A percentile compares a stretch with the other conserved stretches of the same genome.
Conservation (phyloP, 306 rosid genomes). For the Macrotyloma uniflorum region DNA sequence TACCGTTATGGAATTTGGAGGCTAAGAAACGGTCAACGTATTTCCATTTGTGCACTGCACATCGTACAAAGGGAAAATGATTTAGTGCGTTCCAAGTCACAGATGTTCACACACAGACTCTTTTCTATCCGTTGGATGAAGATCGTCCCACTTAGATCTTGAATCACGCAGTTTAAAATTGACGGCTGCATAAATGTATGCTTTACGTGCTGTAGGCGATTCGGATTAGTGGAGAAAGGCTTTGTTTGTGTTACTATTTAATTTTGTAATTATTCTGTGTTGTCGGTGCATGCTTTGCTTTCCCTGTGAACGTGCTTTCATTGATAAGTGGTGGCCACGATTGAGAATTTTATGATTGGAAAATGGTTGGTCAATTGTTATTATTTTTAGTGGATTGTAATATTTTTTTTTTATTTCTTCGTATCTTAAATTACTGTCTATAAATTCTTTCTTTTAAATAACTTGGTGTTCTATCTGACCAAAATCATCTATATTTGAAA, state of each 20-base stretch:
- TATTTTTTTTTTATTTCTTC: background rate
- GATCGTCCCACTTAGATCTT: too few relatives aligned
- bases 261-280: background rate
- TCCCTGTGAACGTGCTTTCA: background rate
- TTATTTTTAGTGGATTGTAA: background rate
- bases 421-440: background rate
- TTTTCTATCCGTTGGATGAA: background rate
- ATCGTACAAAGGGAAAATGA: background rate
- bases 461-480: too few relatives aligned
- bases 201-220: background rate
- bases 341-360: background rate
- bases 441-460: background rate
- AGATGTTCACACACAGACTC: background rate
- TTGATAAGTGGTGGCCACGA: conserved; percentile 25
- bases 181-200: too few relatives aligned
- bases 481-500: too few relatives aligned
- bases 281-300: background rate
- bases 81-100: background rate
- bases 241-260: background rate
- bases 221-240: too few relatives aligned
- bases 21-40: conserved; percentile 50
- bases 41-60: conserved; percentile 30
- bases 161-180: too few relatives aligned
- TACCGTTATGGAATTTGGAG: conserved; percentile 42
- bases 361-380: conserved; percentile 11